Conservation (phyloP, 78 protist genomes). For the Dictyostelium citrinum region DNA sequence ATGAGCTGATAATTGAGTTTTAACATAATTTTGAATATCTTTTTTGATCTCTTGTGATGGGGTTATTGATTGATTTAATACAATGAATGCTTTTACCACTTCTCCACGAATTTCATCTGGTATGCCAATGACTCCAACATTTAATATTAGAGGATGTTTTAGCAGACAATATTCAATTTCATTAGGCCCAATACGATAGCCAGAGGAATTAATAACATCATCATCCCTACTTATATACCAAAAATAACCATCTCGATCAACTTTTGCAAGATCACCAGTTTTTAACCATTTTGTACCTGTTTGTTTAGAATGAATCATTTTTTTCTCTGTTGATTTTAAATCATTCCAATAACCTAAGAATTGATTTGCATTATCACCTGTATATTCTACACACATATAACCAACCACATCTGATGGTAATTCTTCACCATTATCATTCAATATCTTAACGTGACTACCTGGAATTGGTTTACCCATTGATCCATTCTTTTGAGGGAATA, state of each 20-base stretch:
- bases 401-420: neutral
- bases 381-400: neutral
- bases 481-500: slow-evolving; percentile 20
- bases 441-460: slow-evolving; percentile 12
- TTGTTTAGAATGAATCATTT: neutral
- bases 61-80: neutral
- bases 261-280: slow-evolving; percentile 44
- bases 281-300: neutral
- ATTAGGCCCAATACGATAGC: slow-evolving; percentile 53
- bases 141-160: neutral
- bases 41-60: neutral
- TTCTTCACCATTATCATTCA: neutral
- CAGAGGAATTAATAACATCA: slow-evolving; percentile 42
- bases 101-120: slow-evolving; percentile 54
- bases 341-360: slow-evolving; percentile 50
- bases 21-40: slow-evolving; percentile 46
- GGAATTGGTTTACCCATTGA: slow-evolving; percentile 57
- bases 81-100: slow-evolving; percentile 56
- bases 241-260: slow-evolving; percentile 21
- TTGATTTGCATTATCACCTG: slow-evolving; percentile 1
- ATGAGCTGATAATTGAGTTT: slow-evolving; percentile 34
- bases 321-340: neutral
- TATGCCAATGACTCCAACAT: slow-evolving; percentile 37
- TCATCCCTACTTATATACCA: slow-evolving; percentile 48
- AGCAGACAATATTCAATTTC: slow-evolving; percentile 45